Evolutionary conservation across 2,329 filamentous ascomycete species (phyloP).

Genomic region (Epichloe gansuensis): DNA sequence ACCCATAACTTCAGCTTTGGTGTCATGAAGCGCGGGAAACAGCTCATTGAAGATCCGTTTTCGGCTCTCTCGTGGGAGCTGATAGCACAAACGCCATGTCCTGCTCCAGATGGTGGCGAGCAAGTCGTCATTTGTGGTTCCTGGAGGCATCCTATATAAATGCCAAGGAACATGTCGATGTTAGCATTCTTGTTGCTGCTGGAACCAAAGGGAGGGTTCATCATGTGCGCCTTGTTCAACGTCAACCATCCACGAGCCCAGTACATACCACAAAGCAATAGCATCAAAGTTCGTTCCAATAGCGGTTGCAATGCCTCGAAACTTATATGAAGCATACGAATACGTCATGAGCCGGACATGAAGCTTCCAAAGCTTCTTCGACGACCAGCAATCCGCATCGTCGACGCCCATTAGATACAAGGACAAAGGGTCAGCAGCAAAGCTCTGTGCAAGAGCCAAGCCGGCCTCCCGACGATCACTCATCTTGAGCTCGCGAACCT

Average conservation of each 20-base stretch:
- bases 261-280: slow-evolving; percentile 60
- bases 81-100: slow-evolving; percentile 65
- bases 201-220: not conserved
- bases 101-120: slow-evolving; percentile 61
- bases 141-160: slow-evolving; percentile 56
- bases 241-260: not conserved
- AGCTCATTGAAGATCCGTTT: slow-evolving; percentile 68
- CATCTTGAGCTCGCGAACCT: slow-evolving; percentile 50
- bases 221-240: too few relatives aligned
- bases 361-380: slow-evolving; percentile 61
- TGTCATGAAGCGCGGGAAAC: slow-evolving; percentile 59
- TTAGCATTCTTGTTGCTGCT: not conserved
- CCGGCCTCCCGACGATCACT: slow-evolving; percentile 61
- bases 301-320: slow-evolving; percentile 61
- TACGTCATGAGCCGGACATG: slow-evolving; percentile 70
- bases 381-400: slow-evolving; percentile 49
- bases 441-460: slow-evolving; percentile 62
- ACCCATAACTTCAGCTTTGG: slow-evolving; percentile 58
- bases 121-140: slow-evolving; percentile 60
- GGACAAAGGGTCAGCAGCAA: slow-evolving; percentile 61
- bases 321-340: slow-evolving; percentile 61
- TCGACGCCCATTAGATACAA: slow-evolving; percentile 64
- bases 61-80: slow-evolving; percentile 59
- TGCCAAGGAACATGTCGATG: not conserved
- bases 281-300: slow-evolving; percentile 66